Base-by-base conservation (phyloP, 306 rosid genomes). In the Betula pendula region DNA sequence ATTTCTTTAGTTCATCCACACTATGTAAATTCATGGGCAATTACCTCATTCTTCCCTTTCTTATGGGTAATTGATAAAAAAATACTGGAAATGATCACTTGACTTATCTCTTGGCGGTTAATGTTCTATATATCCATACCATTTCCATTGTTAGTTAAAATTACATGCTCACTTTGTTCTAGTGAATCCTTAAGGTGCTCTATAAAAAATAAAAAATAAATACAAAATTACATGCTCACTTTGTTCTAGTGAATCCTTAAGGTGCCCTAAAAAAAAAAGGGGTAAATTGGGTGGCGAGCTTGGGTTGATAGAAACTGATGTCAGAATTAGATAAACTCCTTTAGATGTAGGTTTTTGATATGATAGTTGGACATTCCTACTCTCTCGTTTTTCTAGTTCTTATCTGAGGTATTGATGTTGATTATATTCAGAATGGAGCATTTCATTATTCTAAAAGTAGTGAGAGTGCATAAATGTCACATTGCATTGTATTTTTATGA, bases 381-480 rank as follows among this genome's bases (percentile, higher is more conserved):
- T 47, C 15, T 35, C 6, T 72, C 19, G 19, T 72, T 48, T 38
- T 49, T 50, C 43, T 52, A 6, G n/a, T 33, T 11, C 20, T 52
- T 6, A 20, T 11, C 5, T n/a, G 33, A 14, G 17, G 45, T 49
- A 7, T 71, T 19, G 17, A n/a, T 71, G 12, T 72, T 72, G 3
- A 20, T 50, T 52, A 1, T 52, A 15, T 52, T 72, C 17, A n/a
- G 49, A 29, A 49, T 40, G 50, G 49, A 27, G 38, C 29, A 59
- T 75, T 43, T 59, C 58, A 55, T 58, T 69, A 44, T 66, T 63
- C 43, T 78, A 68, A n/a, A 65, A 29, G 25, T 20, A 6, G 16
- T 48, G 63, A 40, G 43, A 47, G 8, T 65, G 49, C 38, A 42
- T 42, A 45, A 14, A 78, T 65, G 24, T 65, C 70, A 65, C 8